These are phyloP conservation scores for Debaryomycetaceae sp. DNA, from an alignment of 1,139 yeast genomes.

Conservation along the genomic window DNA sequence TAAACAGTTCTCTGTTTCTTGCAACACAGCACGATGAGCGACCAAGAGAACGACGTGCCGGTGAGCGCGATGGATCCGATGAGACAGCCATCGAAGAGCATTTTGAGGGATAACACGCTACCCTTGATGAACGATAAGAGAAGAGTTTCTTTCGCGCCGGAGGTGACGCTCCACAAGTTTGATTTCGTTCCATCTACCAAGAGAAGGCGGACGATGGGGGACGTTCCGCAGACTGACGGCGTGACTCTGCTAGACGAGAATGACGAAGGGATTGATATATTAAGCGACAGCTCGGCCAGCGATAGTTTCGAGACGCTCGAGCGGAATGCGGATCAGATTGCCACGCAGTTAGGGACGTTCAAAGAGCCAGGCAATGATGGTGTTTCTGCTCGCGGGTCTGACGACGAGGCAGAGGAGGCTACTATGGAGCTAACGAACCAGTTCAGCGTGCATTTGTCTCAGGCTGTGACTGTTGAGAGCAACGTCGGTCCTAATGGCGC, in stretches of 20 bases:
- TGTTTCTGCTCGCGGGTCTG: background rate
- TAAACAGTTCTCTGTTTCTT: background rate
- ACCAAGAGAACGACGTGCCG: background rate
- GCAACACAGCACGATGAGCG: background rate
- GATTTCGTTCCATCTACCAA: constrained; percentile 40
- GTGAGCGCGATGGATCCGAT: constrained; percentile 1
- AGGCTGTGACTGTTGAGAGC: no score
- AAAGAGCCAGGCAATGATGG: background rate
- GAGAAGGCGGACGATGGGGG: constrained; percentile 36
- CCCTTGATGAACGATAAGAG: constrained; percentile 28
- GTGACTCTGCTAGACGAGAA: constrained; percentile 1
- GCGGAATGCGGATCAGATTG: constrained; percentile 1
- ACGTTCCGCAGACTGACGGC: constrained; percentile 3
- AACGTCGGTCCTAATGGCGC: background rate
- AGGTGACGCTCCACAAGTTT: constrained; percentile 67
- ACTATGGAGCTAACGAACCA: constrained; percentile 20
- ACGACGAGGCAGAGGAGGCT: constrained; percentile 13
- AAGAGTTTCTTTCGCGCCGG: constrained; percentile 74
- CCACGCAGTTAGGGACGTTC: background rate
- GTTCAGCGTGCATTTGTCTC: constrained; percentile 1
- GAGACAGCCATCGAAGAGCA: constrained; percentile 20
- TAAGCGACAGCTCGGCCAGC: constrained; percentile 15
- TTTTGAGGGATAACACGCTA: constrained; percentile 24
- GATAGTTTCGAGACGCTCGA: constrained; percentile 8
- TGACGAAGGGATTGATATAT: constrained; percentile 12